These are phyloP conservation scores for Aspergillus vadensis DNA, from an alignment of 2,329 filamentous ascomycete species.

Conservation along the genomic window DNA sequence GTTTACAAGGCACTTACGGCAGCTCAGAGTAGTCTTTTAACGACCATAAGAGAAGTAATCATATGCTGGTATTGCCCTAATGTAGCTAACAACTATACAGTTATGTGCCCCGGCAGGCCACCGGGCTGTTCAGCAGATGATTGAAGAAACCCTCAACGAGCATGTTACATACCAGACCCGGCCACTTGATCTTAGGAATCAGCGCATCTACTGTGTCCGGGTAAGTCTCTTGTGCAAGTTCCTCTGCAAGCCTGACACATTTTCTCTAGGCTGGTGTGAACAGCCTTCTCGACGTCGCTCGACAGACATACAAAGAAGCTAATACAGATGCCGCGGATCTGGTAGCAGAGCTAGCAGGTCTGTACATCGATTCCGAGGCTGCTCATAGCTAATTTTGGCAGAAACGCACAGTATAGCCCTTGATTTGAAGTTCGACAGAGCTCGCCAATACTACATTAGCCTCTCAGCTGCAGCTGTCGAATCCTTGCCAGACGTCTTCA, in stretches of 20 bases:
- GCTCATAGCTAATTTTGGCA: slow-evolving; percentile 35
- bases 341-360: slow-evolving; percentile 67
- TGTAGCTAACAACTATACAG: slow-evolving; percentile 31
- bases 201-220: slow-evolving; percentile 86
- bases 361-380: slow-evolving; percentile 10
- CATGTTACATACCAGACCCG: slow-evolving; percentile 77
- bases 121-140: slow-evolving; percentile 62
- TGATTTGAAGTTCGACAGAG: slow-evolving; percentile 73
- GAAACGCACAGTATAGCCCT: slow-evolving; percentile 61
- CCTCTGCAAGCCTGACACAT: slow-evolving; percentile 18
- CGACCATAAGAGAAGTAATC: slow-evolving; percentile 63
- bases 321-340: slow-evolving; percentile 76
- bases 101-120: slow-evolving; percentile 68
- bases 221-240: slow-evolving; percentile 40
- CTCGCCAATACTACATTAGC: slow-evolving; percentile 77
- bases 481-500: slow-evolving; percentile 66
- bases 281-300: slow-evolving; percentile 82
- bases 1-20: slow-evolving; percentile 69
- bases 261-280: slow-evolving; percentile 69
- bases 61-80: background rate
- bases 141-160: slow-evolving; percentile 73
- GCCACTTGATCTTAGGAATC: slow-evolving; percentile 83
- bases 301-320: slow-evolving; percentile 86
- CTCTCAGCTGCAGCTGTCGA: slow-evolving; percentile 66
- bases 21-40: slow-evolving; percentile 65